phyloP scores from a whole-genome alignment of 2,329 filamentous ascomycete species.

The Penicillium frequentans region DNA sequence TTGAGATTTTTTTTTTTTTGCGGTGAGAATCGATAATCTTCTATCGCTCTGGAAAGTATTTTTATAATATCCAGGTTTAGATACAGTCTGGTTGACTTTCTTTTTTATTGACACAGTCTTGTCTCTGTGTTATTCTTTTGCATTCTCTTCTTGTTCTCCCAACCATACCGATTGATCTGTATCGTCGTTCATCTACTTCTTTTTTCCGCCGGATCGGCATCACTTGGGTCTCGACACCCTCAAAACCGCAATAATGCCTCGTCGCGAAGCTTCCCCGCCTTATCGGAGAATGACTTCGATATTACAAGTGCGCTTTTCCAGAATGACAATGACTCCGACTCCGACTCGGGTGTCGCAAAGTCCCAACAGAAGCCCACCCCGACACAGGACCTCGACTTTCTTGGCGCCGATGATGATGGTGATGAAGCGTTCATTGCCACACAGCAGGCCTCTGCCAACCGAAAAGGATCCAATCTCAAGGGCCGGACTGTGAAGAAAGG shows the following conservation, averaged over 20 bases:
- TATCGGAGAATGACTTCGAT: conserved; percentile 88
- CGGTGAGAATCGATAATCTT: conserved; percentile 5
- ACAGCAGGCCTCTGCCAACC: conserved; percentile 81
- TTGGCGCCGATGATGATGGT: conserved; percentile 62
- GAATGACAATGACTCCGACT: conserved; percentile 51
- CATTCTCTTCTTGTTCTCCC: not conserved
- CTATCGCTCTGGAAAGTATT: conserved; percentile 4
- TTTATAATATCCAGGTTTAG: not conserved
- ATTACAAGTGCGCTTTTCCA: conserved; percentile 78
- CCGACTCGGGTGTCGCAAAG: conserved; percentile 27
- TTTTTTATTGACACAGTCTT: not conserved
- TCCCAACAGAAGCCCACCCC: conserved; percentile 29
- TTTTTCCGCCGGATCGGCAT: conserved; percentile 11
- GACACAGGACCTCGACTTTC: conserved; percentile 49
- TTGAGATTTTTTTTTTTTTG: conserved; percentile 28
- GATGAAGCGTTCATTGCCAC: conserved; percentile 92
- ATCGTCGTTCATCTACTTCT: conserved; percentile 7
- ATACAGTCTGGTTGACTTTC: conserved; percentile 6
- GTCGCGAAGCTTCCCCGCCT: conserved; percentile 72
- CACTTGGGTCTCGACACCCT: conserved; percentile 4
- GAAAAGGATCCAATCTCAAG: conserved; percentile 79
- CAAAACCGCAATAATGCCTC: conserved; percentile 58
- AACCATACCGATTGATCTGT: conserved; percentile 1
- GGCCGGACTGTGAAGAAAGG: conserved; percentile 89
- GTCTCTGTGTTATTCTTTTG: not conserved